These are phyloP conservation scores for Physcia stellaris DNA, from an alignment of 495 filamentous ascomycete species.

Conservation along the genomic window DNA sequence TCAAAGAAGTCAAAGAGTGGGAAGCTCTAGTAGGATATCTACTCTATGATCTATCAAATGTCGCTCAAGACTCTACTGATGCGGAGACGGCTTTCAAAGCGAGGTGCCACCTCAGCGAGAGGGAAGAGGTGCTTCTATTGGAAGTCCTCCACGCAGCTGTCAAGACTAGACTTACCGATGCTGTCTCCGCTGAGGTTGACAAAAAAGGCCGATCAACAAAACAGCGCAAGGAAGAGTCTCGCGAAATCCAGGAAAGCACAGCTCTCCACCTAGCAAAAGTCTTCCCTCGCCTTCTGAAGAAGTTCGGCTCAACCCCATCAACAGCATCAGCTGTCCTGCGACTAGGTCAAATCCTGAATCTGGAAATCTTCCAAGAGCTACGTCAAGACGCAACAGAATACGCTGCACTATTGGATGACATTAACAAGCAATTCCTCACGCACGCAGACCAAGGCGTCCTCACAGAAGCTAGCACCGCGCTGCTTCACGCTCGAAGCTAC, in stretches of 20 bases:
- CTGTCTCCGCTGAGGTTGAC: conserved; percentile 40
- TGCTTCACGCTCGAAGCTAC: conserved; percentile 72
- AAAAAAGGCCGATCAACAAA: conserved; percentile 51
- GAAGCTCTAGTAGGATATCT: conserved; percentile 80
- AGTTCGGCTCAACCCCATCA: conserved; percentile 78
- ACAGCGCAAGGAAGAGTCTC: conserved; percentile 43
- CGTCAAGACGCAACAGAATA: conserved; percentile 76
- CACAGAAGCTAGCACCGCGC: conserved; percentile 65
- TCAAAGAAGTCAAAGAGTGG: conserved; percentile 73
- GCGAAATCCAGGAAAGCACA: conserved; percentile 56
- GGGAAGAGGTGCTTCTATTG: conserved; percentile 72
- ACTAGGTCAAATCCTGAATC: conserved; percentile 74
- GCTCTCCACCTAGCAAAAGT: conserved; percentile 59
- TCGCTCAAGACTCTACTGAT: conserved; percentile 33
- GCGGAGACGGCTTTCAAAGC: conserved; percentile 41
- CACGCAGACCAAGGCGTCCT: conserved; percentile 78
- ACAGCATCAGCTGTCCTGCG: conserved; percentile 75
- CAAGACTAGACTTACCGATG: conserved; percentile 46
- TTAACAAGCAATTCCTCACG: conserved; percentile 82
- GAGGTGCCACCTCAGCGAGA: conserved; percentile 56
- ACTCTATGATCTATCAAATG: conserved; percentile 73
- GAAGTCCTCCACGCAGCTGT: conserved; percentile 75
- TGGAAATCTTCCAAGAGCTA: conserved; percentile 79
- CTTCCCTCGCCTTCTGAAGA: conserved; percentile 77
- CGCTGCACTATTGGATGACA: conserved; percentile 72